phyloP scores from a whole-genome alignment of 306 rosid genomes.

The Carpinus viminea region DNA sequence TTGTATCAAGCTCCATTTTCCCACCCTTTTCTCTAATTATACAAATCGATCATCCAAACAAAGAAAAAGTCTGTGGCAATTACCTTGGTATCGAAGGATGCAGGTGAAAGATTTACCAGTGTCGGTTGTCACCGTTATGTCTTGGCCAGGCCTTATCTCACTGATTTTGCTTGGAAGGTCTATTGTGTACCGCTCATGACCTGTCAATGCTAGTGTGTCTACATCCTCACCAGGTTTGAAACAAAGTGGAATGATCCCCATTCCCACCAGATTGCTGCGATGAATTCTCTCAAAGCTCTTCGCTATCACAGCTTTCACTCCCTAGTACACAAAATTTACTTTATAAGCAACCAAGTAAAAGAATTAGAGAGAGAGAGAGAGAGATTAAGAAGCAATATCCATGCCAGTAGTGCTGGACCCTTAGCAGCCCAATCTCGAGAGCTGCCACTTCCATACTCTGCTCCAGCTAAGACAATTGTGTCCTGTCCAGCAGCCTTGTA shows the following conservation, averaged over 20 bases:
- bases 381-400: background rate
- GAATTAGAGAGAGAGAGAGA: background rate
- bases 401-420: conserved; percentile 45
- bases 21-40: background rate
- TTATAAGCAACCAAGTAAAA: background rate
- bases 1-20: background rate
- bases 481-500: conserved; percentile 39
- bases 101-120: conserved; percentile 38
- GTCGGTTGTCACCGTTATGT: conserved; percentile 37
- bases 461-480: conserved; percentile 45
- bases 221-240: conserved; percentile 47
- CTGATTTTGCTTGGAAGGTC: conserved; percentile 31
- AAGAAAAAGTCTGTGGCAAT: too few relatives aligned
- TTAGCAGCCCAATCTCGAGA: conserved; percentile 51
- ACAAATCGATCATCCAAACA: background rate
- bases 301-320: conserved; percentile 52
- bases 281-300: conserved; percentile 49
- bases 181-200: conserved; percentile 38
- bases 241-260: conserved; percentile 9
- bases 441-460: conserved; percentile 50
- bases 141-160: conserved; percentile 43
- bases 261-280: conserved; percentile 30
- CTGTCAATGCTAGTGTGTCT: conserved; percentile 38
- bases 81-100: conserved; percentile 42
- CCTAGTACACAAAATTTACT: conserved; percentile 14